Conservation (phyloP, 768 basidiomycete species). For the Lentinula sp. region DNA sequence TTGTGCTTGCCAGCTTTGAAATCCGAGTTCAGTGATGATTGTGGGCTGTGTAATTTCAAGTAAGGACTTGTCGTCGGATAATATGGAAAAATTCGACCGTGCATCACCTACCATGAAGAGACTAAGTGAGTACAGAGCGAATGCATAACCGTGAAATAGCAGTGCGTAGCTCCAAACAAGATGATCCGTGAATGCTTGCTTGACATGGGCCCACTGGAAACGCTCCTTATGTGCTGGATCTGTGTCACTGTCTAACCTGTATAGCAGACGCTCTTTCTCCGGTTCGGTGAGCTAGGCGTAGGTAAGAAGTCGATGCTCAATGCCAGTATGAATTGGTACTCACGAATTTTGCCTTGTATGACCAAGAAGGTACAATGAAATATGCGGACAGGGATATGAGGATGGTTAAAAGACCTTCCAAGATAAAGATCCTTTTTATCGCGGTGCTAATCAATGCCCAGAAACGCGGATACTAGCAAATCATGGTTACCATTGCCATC, state of each 20-base stretch:
- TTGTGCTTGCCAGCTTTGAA: slow-evolving; percentile 54
- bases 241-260: slow-evolving; percentile 44
- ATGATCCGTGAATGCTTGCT: slow-evolving; percentile 50
- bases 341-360: slow-evolving; percentile 17
- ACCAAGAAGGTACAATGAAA: slow-evolving; percentile 30
- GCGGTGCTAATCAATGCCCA: background rate
- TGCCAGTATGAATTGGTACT: slow-evolving; percentile 13
- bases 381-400: slow-evolving; percentile 29
- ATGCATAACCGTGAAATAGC: slow-evolving; percentile 57
- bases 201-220: slow-evolving; percentile 53
- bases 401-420: slow-evolving; percentile 49
- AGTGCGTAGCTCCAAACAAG: slow-evolving; percentile 56
- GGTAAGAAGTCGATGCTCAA: background rate
- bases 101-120: slow-evolving; percentile 37
- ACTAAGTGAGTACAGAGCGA: slow-evolving; percentile 51
- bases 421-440: slow-evolving; percentile 46
- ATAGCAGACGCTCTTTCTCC: slow-evolving; percentile 44
- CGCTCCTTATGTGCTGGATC: slow-evolving; percentile 47
- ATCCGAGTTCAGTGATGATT: slow-evolving; percentile 53
- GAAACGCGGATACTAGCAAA: background rate
- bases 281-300: slow-evolving; percentile 23
- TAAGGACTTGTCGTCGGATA: no score
- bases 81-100: background rate
- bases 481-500: slow-evolving; percentile 49
- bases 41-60: slow-evolving; percentile 35